These are phyloP conservation scores for Alternaria sp. DNA, from an alignment of 2,329 filamentous ascomycete species.

Conservation along the genomic window DNA sequence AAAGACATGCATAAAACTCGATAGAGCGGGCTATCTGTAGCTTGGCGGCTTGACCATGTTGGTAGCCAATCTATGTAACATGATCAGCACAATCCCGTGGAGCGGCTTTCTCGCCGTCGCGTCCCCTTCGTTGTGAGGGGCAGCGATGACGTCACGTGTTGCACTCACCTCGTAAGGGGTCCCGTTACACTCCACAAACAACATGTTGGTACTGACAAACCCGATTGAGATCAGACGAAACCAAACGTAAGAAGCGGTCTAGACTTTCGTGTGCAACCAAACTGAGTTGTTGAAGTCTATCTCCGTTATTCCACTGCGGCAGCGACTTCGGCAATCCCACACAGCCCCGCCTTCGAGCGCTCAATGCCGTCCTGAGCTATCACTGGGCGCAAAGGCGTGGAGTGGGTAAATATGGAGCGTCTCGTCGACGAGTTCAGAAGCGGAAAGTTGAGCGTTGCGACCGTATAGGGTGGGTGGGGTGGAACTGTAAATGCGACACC, in stretches of 20 bases:
- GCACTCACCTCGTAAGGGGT: constrained; percentile 54
- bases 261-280: background rate
- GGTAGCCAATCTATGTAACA: constrained; percentile 56
- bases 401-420: constrained; percentile 52
- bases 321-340: constrained; percentile 13
- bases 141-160: constrained; percentile 28
- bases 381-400: constrained; percentile 56
- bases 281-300: background rate
- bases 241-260: background rate
- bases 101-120: background rate
- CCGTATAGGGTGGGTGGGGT: constrained; percentile 48
- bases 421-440: constrained; percentile 52
- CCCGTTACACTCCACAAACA: constrained; percentile 54
- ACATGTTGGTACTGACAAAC: constrained; percentile 39
- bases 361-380: constrained; percentile 28
- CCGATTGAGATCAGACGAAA: background rate
- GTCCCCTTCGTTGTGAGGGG: background rate
- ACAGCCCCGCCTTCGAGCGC: constrained; percentile 27
- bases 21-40: constrained; percentile 56
- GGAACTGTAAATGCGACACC: constrained; percentile 17
- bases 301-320: background rate
- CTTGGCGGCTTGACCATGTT: constrained; percentile 56
- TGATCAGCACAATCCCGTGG: background rate
- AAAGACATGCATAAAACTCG: constrained; percentile 59
- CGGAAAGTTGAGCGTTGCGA: constrained; percentile 46